Base-by-base conservation (phyloP, 208 protist genomes). In the Eutreptiella sp. region DNA sequence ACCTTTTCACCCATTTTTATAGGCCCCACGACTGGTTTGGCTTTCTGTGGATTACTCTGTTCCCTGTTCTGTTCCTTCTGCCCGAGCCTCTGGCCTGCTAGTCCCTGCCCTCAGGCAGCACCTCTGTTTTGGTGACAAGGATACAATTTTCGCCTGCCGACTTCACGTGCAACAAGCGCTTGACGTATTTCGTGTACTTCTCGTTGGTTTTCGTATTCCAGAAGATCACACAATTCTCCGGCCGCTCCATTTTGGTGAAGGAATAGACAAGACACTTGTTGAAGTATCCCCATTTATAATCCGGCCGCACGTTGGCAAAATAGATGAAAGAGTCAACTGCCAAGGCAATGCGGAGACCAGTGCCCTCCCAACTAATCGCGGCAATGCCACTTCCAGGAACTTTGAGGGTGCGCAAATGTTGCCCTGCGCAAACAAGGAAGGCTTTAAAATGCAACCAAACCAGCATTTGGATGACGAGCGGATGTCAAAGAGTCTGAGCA, bases 291-390 rank as follows among this genome's bases (percentile, higher is more conserved):
- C 93, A 97, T 64, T 85, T 89, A 72, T 98, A 96, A 27, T 85
- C 72, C n/a, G 88, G 87, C 4, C 93, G 84, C 19, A 98, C 87
- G 60, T 94, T 96, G 28, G 92, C 92, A 74, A 98, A 96, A 83
- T 94, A 98, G 23, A 98, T 73, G 59, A 84, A 92, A 9, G 84
- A 85, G 54, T 97, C 93, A 31, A 97, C 83, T 21, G 90, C 90
- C 28, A 97, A 70, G 52, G 88, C 89, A 4, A 98, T 73, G 45
- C 92, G 84, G 36, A 97, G 77, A 5, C 90, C 89, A 34, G 81
- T 75, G 36, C 87, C 86, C 65, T 98, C 92, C 90, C 92, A 98
- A 23, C 88, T 79, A 36, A 97, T 55, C 29, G 83, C 81, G 33
- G 76, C 75, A 27, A 94, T 88, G 32, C 72, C 71, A 29, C 66